Conservation (phyloP, 225 moss, liverwort and hornwort species). For the Marchantia paleacea region DNA sequence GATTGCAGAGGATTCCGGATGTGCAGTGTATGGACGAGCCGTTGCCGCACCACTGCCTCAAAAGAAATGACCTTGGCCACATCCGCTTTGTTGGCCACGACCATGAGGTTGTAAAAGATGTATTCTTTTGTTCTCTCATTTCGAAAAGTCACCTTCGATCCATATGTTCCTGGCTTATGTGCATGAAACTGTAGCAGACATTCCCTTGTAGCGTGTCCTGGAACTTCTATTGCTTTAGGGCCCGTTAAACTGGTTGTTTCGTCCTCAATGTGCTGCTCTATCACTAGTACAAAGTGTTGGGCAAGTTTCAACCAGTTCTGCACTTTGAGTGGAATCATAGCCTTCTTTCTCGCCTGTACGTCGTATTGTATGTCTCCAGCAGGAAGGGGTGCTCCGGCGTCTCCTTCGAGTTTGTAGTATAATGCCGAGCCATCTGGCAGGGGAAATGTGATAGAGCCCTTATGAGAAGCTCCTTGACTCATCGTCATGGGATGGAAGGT, state of each 20-base stretch:
- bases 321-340: constrained; percentile 44
- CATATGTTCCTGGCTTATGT: constrained; percentile 51
- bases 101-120: constrained; percentile 71
- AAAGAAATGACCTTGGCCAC: constrained; percentile 57
- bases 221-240: constrained; percentile 65
- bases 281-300: constrained; percentile 53
- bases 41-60: constrained; percentile 53
- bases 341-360: constrained; percentile 47
- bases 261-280: constrained; percentile 41
- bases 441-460: constrained; percentile 69
- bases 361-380: constrained; percentile 62
- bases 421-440: constrained; percentile 55
- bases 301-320: constrained; percentile 66
- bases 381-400: constrained; percentile 53
- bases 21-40: constrained; percentile 58
- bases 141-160: constrained; percentile 47
- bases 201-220: constrained; percentile 47
- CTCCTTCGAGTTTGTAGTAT: constrained; percentile 59
- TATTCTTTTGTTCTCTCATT: constrained; percentile 62
- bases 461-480: constrained; percentile 55
- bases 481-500: constrained; percentile 62
- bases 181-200: constrained; percentile 61
- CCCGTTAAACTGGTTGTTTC: constrained; percentile 53
- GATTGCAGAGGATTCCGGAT: constrained; percentile 61
- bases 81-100: constrained; percentile 56